A percentile compares a stretch with the other conserved stretches of the same genome.
Conservation (phyloP, 2,329 filamentous ascomycete species). For the Diaporthe destruens region DNA sequence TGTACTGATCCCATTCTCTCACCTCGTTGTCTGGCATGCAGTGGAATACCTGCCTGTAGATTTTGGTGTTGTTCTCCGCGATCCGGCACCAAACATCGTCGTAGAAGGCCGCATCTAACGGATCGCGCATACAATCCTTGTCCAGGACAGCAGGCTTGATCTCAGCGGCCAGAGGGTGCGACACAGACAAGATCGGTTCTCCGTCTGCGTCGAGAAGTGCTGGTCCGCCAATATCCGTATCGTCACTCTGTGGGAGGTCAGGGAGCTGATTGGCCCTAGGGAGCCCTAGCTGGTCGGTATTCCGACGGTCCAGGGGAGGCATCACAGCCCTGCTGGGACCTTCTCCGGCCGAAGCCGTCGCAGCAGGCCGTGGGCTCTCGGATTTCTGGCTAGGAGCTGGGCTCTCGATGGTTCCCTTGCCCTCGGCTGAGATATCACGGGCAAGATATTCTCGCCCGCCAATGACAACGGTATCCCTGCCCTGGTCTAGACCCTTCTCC, state of each 20-base stretch:
- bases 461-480: conserved; percentile 78
- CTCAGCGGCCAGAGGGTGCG: conserved; percentile 72
- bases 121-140: conserved; percentile 95
- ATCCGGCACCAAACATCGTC: conserved; percentile 89
- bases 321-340: conserved; percentile 58
- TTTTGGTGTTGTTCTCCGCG: conserved; percentile 94
- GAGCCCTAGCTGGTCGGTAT: conserved; percentile 76
- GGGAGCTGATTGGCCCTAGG: conserved; percentile 77
- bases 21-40: conserved; percentile 98
- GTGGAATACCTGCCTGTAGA: conserved; percentile 93
- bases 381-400: conserved; percentile 49
- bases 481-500: conserved; percentile 69
- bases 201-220: conserved; percentile 69
- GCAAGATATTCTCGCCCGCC: conserved; percentile 79
- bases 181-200: conserved; percentile 57
- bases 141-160: conserved; percentile 81
- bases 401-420: conserved; percentile 68
- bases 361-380: conserved; percentile 43
- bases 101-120: conserved; percentile 84
- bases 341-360: conserved; percentile 55
- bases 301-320: conserved; percentile 68
- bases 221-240: conserved; percentile 86
- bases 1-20: conserved; percentile 92
- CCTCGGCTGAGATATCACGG: conserved; percentile 72
- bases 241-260: conserved; percentile 76